phyloP scores from a whole-genome alignment of 2,329 filamentous ascomycete species.

The Cyclaneusma minus region DNA sequence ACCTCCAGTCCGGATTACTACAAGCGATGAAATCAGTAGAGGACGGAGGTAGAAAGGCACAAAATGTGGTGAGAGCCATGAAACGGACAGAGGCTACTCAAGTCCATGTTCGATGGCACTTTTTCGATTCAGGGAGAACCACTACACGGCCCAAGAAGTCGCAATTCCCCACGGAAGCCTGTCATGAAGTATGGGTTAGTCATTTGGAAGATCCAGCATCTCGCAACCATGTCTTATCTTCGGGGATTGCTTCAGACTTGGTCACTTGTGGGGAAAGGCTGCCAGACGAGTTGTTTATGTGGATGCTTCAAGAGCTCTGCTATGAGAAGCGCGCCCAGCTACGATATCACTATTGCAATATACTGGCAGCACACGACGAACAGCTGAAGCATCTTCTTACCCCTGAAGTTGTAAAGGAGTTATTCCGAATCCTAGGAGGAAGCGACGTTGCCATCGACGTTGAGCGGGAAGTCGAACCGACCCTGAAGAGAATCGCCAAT shows the following conservation, averaged over 20 bases:
- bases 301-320: conserved; percentile 47
- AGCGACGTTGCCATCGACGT: conserved; percentile 25
- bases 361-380: conserved; percentile 28
- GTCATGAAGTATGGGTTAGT: conserved; percentile 9
- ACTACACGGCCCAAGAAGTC: conserved; percentile 3
- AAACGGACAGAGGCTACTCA: conserved; percentile 43
- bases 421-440: conserved; percentile 46
- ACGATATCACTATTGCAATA: conserved; percentile 41
- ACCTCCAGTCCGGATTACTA: conserved; percentile 3
- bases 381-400: conserved; percentile 30
- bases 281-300: conserved; percentile 49
- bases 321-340: conserved; percentile 38
- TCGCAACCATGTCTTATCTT: conserved; percentile 43
- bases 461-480: conserved; percentile 9
- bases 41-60: conserved; percentile 24
- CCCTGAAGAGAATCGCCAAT: conserved; percentile 10
- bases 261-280: conserved; percentile 27
- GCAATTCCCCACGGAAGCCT: conserved; percentile 11
- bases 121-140: conserved; percentile 27
- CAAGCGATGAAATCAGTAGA: conserved; percentile 22
- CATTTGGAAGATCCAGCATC: conserved; percentile 28
- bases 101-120: conserved; percentile 36
- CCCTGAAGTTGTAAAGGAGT: conserved; percentile 26
- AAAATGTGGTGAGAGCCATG: conserved; percentile 39
- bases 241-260: conserved; percentile 43